Base-by-base conservation (phyloP, 1,284 basidiomycete species). In the Porodaedalea pini region DNA sequence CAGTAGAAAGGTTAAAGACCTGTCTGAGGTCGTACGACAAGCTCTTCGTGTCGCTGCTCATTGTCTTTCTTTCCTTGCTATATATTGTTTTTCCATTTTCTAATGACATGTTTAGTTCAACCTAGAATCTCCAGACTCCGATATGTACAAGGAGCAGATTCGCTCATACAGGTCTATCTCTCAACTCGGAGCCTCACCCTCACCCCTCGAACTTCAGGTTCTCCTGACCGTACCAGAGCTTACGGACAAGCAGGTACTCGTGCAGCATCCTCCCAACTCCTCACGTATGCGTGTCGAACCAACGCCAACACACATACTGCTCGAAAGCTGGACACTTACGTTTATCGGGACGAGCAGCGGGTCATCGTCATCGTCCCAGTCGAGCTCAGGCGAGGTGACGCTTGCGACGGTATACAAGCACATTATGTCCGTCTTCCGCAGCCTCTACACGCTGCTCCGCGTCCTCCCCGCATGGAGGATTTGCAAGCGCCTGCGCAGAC, bases 341-440 rank as follows among this genome's bases (percentile, higher is more conserved):
- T 83, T 86, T 64, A 67, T 69, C 37, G 75, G 79, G n/a, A 39
- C 45, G 8, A 36, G 31, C 50, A n/a, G 15, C 51, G 36, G 34
- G 15, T 50, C 51, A 10, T 51, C 21, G 25, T 59, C 39, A 29
- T 56, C 54, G 10, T 49, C 43, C 2, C 40, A 40, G 37, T 40
- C 17, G 27, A 37, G 53, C 27, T 36, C 49, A 21, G 43, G 49
- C 13, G 86, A 85, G 51, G 75, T 86, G 41, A 79, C 81, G 4
- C 81, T 85, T n/a, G 77, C 87, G 0, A 86, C 83, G 15, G 85
- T 90, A 57, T 92, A 92, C 78, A 91, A 92, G 70, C 83, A 90
- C 63, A 82, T 85, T 29, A 90, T 92, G 64, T 80, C 86, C 39
- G 77, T 90, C 37, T 90, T 91, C 72, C 78, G 89, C 52, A 87